These are phyloP conservation scores for Russula lepida DNA, from an alignment of 768 basidiomycete genomes.

Conservation along the genomic window DNA sequence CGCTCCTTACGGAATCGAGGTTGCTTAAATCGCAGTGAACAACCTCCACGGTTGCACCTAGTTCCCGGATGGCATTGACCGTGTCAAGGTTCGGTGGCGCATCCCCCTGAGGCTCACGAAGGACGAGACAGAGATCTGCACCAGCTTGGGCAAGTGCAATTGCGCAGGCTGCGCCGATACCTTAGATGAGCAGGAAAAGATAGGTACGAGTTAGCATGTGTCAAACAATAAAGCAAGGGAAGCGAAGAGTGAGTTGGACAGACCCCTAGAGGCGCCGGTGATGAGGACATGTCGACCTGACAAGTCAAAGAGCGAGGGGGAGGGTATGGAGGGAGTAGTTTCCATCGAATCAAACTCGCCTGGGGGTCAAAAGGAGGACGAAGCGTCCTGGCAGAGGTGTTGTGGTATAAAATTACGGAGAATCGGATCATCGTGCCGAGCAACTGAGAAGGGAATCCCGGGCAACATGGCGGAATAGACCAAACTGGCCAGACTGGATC, in stretches of 20 bases:
- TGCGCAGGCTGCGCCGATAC: conserved; percentile 49
- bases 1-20: conserved; percentile 38
- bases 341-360: conserved; percentile 37
- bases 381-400: background rate
- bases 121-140: conserved; percentile 41
- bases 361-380: background rate
- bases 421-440: conserved; percentile 10
- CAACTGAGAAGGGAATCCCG: background rate
- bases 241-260: conserved; percentile 21
- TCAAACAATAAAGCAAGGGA: background rate
- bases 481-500: background rate
- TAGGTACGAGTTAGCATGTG: conserved; percentile 1
- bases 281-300: conserved; percentile 61
- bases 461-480: background rate
- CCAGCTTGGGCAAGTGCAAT: conserved; percentile 48
- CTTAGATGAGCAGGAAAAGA: conserved; percentile 25
- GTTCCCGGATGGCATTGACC: conserved; percentile 30
- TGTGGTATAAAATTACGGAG: background rate
- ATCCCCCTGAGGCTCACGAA: conserved; percentile 35
- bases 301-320: conserved; percentile 60
- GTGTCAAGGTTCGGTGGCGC: conserved; percentile 31
- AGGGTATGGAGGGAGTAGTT: conserved; percentile 40
- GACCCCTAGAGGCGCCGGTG: conserved; percentile 75
- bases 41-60: conserved; percentile 33
- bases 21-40: conserved; percentile 52